Evolutionary conservation across 805 yeast species (phyloP).

Genomic region (Cyberlindnera euphorbiae): DNA sequence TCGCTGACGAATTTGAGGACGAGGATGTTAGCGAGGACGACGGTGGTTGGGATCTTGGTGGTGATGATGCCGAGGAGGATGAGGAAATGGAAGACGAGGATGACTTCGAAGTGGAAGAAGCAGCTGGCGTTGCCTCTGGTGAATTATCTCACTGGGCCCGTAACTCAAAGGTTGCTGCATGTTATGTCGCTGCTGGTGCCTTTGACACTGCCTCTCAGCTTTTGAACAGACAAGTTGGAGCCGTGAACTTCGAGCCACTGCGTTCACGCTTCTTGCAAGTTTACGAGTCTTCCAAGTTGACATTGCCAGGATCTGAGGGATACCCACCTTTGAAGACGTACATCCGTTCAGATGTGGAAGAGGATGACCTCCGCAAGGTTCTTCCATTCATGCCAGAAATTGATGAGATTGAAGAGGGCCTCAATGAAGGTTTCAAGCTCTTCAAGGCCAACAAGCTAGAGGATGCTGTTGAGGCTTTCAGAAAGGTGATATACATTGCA

Average conservation of each 20-base stretch:
- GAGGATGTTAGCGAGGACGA: conserved; percentile 40
- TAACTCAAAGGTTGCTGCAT: conserved; percentile 85
- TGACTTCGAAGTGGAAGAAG: conserved; percentile 33
- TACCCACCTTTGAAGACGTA: conserved; percentile 65
- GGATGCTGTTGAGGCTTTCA: conserved; percentile 75
- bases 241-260: conserved; percentile 82
- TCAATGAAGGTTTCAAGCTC: conserved; percentile 69
- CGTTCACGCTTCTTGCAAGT: conserved; percentile 78
- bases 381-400: conserved; percentile 75
- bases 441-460: conserved; percentile 82
- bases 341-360: conserved; percentile 60
- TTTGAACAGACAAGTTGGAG: conserved; percentile 84
- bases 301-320: conserved; percentile 64
- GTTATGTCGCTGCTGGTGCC: conserved; percentile 92
- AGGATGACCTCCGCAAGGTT: conserved; percentile 41
- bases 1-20: conserved; percentile 37
- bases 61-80: conserved; percentile 63
- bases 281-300: conserved; percentile 74
- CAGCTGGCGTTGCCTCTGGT: conserved; percentile 26
- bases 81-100: conserved; percentile 55
- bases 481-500: conserved; percentile 71
- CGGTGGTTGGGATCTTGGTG: conserved; percentile 80
- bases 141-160: conserved; percentile 82
- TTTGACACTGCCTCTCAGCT: conserved; percentile 94
- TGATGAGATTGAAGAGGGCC: conserved; percentile 53